Conservation (phyloP, 1,284 basidiomycete species). For the Stygiomarasmius scandens region DNA sequence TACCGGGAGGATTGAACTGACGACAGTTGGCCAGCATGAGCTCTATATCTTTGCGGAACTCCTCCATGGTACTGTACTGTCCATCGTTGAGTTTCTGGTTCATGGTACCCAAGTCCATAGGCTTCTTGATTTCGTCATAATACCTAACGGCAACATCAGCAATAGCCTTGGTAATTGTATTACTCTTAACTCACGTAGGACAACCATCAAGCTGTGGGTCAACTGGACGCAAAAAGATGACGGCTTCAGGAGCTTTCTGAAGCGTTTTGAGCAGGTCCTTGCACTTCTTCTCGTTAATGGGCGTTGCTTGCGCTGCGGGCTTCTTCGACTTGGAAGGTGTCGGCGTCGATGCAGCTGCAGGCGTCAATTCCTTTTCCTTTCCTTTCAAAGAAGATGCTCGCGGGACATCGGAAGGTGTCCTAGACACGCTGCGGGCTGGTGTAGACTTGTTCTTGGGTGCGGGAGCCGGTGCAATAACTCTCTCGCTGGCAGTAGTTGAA, state of each 20-base stretch:
- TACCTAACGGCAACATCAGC: slow-evolving; percentile 57
- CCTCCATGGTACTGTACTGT: slow-evolving; percentile 79
- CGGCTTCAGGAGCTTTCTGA: slow-evolving; percentile 68
- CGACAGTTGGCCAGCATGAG: slow-evolving; percentile 90
- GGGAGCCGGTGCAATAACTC: slow-evolving; percentile 19
- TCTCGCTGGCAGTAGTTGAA: slow-evolving; percentile 20
- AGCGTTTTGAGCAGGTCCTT: slow-evolving; percentile 72
- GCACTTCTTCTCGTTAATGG: slow-evolving; percentile 81
- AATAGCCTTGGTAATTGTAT: background rate
- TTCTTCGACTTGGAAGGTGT: slow-evolving; percentile 45
- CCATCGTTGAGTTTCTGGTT: slow-evolving; percentile 66
- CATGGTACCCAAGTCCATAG: slow-evolving; percentile 96
- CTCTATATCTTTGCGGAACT: slow-evolving; percentile 81
- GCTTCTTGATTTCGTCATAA: slow-evolving; percentile 88
- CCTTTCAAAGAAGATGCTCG: slow-evolving; percentile 55
- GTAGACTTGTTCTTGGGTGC: slow-evolving; percentile 39
- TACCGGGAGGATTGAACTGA: slow-evolving; percentile 84
- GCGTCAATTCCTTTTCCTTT: slow-evolving; percentile 59
- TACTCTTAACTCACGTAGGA: slow-evolving; percentile 70
- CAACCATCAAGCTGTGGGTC: slow-evolving; percentile 84
- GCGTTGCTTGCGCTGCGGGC: slow-evolving; percentile 40
- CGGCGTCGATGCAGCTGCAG: slow-evolving; percentile 31
- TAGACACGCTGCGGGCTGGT: slow-evolving; percentile 17
- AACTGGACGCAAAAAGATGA: slow-evolving; percentile 85
- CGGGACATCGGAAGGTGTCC: slow-evolving; percentile 33